Base-by-base conservation (phyloP, 2,329 filamentous ascomycete species). In the Canariomyces notabilis region DNA sequence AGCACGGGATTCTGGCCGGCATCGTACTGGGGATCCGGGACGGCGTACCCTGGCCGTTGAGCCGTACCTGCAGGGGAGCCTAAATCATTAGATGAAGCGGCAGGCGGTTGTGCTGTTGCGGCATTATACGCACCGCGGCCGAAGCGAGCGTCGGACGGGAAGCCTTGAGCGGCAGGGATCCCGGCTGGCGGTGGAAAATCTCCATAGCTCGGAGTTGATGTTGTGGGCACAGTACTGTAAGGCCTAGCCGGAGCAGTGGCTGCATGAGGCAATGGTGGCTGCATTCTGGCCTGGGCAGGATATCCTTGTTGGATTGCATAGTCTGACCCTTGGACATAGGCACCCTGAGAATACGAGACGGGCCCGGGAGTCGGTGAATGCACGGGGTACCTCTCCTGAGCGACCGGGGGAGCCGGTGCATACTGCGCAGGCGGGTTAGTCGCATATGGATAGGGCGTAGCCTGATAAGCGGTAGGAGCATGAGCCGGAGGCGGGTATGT, bases 51-150 rank as follows among this genome's bases (percentile, higher is more conserved):
- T 58, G 64, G 61, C 48, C 52, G 55, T 44, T 50, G 57, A 19
- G 60, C 50, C 46, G 67, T 59, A 64, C 71, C 72, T 69, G 74
- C 73, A 64, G 71, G 68, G 60, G 72, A 75, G 60, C 70, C 72
- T 76, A 75, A 62, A 72, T 62, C 68, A 72, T 73, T 65, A 73
- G 67, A 72, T 42, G 54, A 58, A 49, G 53, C 51, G 49, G 43
- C 53, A 51, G 52, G 26, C 50, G 50, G 48, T 18, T 53, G 46
- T 51, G 50, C 51, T 54, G 49, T 51, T 48, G 59, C 59, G 57
- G 61, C 64, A 57, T 55, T 61, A 67, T 76, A 82, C 74, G 73
- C 73, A 77, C 79, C 77, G 72, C 78, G 78, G 68, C 76, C 76
- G 56, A 75, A 78, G 54, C 74, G 73, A 37, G 76, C 67, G 62